Conservation (phyloP, 257 asterid species). For the Solanum medicagineum region DNA sequence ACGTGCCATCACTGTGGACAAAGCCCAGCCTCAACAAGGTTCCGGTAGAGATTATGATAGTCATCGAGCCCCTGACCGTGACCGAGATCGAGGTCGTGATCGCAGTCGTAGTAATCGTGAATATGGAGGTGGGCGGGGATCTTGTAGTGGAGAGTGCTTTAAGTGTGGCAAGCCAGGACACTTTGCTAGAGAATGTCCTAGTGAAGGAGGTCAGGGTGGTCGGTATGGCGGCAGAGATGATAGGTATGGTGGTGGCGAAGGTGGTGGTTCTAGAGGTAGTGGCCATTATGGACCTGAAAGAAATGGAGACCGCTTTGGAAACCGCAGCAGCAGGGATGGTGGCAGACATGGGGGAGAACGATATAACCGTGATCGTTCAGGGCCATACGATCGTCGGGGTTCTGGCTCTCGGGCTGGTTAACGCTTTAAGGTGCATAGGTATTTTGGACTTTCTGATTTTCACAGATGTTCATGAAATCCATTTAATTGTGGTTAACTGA, state of each 20-base stretch:
- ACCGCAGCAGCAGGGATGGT: constrained; percentile 55
- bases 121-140: constrained; percentile 52
- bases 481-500: neutral
- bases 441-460: neutral
- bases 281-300: constrained; percentile 72
- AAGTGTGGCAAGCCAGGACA: constrained; percentile 95
- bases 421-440: neutral
- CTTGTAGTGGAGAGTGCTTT: constrained; percentile 80
- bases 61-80: constrained; percentile 49
- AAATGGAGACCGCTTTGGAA: constrained; percentile 57
- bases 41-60: constrained; percentile 43
- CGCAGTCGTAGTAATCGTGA: constrained; percentile 39
- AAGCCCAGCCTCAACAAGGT: constrained; percentile 67
- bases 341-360: constrained; percentile 63
- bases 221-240: constrained; percentile 48
- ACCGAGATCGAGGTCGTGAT: constrained; percentile 34
- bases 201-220: constrained; percentile 49
- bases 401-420: constrained; percentile 22
- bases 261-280: constrained; percentile 33
- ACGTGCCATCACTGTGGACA: constrained; percentile 70
- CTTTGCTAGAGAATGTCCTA: constrained; percentile 90
- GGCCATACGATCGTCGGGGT: constrained; percentile 84
- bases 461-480: neutral
- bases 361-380: constrained; percentile 69
- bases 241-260: constrained; percentile 49